Evolutionary conservation across 139 green algal species (phyloP).

Genomic region (Penium margaritaceum): DNA sequence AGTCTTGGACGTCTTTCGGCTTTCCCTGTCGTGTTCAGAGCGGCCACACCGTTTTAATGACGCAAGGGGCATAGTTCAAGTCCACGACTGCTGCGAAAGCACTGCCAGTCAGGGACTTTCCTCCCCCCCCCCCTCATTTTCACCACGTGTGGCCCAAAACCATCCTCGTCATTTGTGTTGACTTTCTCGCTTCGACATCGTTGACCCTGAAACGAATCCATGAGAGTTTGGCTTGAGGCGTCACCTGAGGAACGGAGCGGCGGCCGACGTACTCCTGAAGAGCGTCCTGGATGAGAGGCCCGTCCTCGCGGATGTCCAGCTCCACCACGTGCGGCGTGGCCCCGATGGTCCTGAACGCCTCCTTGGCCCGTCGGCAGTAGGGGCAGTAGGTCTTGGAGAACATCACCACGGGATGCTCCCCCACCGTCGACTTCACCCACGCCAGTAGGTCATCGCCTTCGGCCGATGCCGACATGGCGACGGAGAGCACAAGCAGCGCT

Average conservation of each 20-base stretch:
- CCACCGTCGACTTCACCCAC: constrained; percentile 5
- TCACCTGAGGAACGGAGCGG: constrained; percentile 18
- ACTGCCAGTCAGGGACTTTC: too few species aligned
- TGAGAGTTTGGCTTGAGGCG: too few species aligned
- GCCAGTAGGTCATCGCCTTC: not conserved
- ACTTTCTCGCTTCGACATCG: too few species aligned
- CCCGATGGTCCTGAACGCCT: constrained; percentile 54
- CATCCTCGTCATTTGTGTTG: too few species aligned
- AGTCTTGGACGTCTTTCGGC: too few species aligned
- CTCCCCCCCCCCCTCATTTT: too few species aligned
- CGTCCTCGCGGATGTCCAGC: constrained; percentile 51
- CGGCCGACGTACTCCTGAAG: not conserved
- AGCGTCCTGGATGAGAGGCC: constrained; percentile 4
- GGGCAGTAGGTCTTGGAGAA: constrained; percentile 31
- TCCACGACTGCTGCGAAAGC: too few species aligned
- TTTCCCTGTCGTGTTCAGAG: too few species aligned
- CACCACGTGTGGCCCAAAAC: too few species aligned
- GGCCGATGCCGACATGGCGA: not conserved
- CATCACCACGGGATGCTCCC: constrained; percentile 1
- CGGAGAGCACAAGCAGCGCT: not conserved
- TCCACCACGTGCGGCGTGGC: constrained; percentile 59
- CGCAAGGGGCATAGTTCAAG: too few species aligned
- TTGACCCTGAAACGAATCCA: too few species aligned
- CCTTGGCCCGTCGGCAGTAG: constrained; percentile 60
- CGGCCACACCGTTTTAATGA: too few species aligned